Evolutionary conservation across 192 early-diverging fungal species (phyloP), one percentile per base, ranked within the genome.

Genomic region (Coemansia sp.): DNA sequence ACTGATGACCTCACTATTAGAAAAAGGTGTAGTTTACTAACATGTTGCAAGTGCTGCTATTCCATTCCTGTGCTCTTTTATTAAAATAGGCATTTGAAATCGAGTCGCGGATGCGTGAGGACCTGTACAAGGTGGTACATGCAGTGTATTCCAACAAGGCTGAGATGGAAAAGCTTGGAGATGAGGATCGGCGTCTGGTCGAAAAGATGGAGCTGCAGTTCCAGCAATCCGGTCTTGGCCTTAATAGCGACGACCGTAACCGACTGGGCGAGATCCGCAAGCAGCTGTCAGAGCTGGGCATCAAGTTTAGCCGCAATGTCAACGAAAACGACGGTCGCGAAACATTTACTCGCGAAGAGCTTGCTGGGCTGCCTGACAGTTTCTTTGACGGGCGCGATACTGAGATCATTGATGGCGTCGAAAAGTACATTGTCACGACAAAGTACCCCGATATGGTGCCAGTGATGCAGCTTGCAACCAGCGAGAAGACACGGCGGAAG

Each of bases 281-380:
- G 76, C 81, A 82, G 19, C 72, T 93, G 27, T 78, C 83, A 15
- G 87, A 89, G 37, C 62, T 89, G 24, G 73, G 80, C 27, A 87
- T 90, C 45, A 83, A 86, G 45, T 93, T 89, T 59, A 80, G 71
- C 59, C 85, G 88, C 68, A 89, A 83, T 56, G 45, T 86, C 67
- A 86, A 84, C 55, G 87, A 91, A 60, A 88, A 82, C 53, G 83
- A 76, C 34, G 85, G 80, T 21, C 67, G 71, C 27, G 71, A 73
- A 51, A 55, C 63, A 34, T 69, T 82, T 39, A 77, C 78, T 41
- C 66, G 66, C 17, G 72, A 85, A 18, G 85, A 91, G 61, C 80
- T 91, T 22, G 87, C 83, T 19, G 90, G 88, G 8, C 77, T 94
- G 68, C 86, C 86, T 10, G 84, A 82, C 48, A 83, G 85, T 54